Percentiles rank a stretch among this genome's conserved stretches.
Evolutionary conservation across 2,329 filamentous ascomycete species (phyloP).

Genomic region (Pseudogymnoascus sp.): DNA sequence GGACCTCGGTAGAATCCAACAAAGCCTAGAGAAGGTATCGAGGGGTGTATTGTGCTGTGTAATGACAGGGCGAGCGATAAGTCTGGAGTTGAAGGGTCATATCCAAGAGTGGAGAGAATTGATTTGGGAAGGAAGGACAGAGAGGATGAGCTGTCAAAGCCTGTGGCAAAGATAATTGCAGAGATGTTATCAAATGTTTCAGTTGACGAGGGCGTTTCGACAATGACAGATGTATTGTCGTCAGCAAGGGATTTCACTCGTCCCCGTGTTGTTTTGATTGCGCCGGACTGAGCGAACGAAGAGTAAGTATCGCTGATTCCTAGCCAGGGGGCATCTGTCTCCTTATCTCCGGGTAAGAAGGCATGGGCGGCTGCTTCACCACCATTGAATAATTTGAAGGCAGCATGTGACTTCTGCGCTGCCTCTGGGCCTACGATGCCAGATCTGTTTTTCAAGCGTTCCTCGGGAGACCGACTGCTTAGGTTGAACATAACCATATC

Average conservation of each 20-base stretch:
- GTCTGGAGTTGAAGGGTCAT: constrained; percentile 36
- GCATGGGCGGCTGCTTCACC: constrained; percentile 30
- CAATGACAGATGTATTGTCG: background rate
- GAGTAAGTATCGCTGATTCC: constrained; percentile 64
- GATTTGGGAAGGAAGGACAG: constrained; percentile 54
- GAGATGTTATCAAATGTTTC: constrained; percentile 45
- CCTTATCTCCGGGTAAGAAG: constrained; percentile 22
- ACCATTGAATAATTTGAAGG: constrained; percentile 26
- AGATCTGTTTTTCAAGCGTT: constrained; percentile 49
- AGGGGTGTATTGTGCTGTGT: constrained; percentile 53
- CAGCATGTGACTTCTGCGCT: constrained; percentile 43
- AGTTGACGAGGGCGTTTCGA: constrained; percentile 14
- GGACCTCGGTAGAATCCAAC: constrained; percentile 78
- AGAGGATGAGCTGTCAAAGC: constrained; percentile 57
- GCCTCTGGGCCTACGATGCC: constrained; percentile 54
- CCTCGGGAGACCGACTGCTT: constrained; percentile 46
- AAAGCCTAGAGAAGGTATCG: constrained; percentile 60
- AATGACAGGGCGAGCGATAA: constrained; percentile 60
- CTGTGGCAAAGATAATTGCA: constrained; percentile 66
- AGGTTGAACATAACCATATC: constrained; percentile 68
- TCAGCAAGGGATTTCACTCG: constrained; percentile 12
- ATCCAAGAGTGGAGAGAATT: constrained; percentile 47
- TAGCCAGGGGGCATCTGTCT: constrained; percentile 50
- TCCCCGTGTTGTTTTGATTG: constrained; percentile 37
- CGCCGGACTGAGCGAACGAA: constrained; percentile 61